These are phyloP conservation scores for Penicillium sp. DNA, from an alignment of 2,329 filamentous ascomycete species.

Conservation along the genomic window DNA sequence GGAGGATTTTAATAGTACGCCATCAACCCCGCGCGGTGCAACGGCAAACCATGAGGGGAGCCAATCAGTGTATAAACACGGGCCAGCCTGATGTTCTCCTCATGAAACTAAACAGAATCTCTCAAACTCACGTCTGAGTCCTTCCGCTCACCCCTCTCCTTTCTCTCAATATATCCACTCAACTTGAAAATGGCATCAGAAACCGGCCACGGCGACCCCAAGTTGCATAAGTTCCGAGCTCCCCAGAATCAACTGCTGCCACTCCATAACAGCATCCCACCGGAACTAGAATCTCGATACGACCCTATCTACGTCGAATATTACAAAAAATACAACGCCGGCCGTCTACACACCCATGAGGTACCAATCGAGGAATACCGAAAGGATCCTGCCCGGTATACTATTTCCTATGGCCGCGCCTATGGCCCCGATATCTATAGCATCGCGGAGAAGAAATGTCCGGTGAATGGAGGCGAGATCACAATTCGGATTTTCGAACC, in stretches of 20 bases:
- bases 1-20: too few relatives aligned
- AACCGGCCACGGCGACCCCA: slow-evolving; percentile 16
- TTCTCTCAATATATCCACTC: neutral
- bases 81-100: too few relatives aligned
- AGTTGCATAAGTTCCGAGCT: slow-evolving; percentile 32
- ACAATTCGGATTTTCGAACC: slow-evolving; percentile 47
- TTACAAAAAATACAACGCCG: slow-evolving; percentile 49
- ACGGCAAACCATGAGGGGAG: neutral
- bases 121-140: neutral
- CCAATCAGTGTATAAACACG: neutral
- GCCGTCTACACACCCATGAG: slow-evolving; percentile 48
- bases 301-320: slow-evolving; percentile 48
- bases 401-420: slow-evolving; percentile 44
- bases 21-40: slow-evolving; percentile 1
- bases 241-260: slow-evolving; percentile 34
- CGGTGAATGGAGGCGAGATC: slow-evolving; percentile 45
- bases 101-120: too few relatives aligned
- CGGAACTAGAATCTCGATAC: slow-evolving; percentile 41
- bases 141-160: neutral
- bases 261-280: slow-evolving; percentile 48
- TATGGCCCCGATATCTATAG: slow-evolving; percentile 40
- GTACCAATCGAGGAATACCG: slow-evolving; percentile 46
- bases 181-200: slow-evolving; percentile 18
- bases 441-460: slow-evolving; percentile 47
- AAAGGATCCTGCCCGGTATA: slow-evolving; percentile 44